These are phyloP conservation scores for Russula sp. DNA, from an alignment of 768 basidiomycete genomes.

Conservation along the genomic window DNA sequence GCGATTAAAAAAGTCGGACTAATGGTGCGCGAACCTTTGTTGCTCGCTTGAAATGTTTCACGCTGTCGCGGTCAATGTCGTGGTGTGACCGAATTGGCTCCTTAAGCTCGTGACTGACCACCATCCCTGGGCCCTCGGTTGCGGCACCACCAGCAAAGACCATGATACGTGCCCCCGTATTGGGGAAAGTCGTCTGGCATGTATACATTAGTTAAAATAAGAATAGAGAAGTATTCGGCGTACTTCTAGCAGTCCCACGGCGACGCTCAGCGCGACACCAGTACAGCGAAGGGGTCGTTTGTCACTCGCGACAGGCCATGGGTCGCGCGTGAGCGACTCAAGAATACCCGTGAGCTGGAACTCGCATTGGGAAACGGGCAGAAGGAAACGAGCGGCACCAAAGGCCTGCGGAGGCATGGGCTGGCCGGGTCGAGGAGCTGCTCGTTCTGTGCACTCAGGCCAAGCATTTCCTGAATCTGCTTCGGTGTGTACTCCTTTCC, in stretches of 20 bases:
- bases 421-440: constrained; percentile 83
- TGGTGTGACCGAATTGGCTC: constrained; percentile 98
- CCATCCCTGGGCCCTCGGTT: constrained; percentile 96
- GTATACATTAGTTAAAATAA: neutral
- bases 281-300: constrained; percentile 92
- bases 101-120: constrained; percentile 91
- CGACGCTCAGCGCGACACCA: constrained; percentile 91
- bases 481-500: constrained; percentile 95
- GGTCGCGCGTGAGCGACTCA: constrained; percentile 82
- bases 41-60: constrained; percentile 96
- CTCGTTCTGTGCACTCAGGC: constrained; percentile 72
- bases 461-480: constrained; percentile 98
- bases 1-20: neutral
- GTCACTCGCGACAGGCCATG: constrained; percentile 97
- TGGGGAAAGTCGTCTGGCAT: constrained; percentile 80
- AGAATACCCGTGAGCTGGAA: constrained; percentile 94
- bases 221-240: constrained; percentile 21
- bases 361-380: constrained; percentile 90
- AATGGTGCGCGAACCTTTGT: constrained; percentile 62
- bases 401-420: constrained; percentile 75
- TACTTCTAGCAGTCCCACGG: constrained; percentile 87
- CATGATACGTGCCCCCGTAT: constrained; percentile 96
- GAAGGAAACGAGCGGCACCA: constrained; percentile 86
- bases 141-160: constrained; percentile 92
- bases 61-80: constrained; percentile 95